Evolutionary conservation across 2,329 filamentous ascomycete genomes (phyloP).

Genomic region (Aspergillus amoenus): DNA sequence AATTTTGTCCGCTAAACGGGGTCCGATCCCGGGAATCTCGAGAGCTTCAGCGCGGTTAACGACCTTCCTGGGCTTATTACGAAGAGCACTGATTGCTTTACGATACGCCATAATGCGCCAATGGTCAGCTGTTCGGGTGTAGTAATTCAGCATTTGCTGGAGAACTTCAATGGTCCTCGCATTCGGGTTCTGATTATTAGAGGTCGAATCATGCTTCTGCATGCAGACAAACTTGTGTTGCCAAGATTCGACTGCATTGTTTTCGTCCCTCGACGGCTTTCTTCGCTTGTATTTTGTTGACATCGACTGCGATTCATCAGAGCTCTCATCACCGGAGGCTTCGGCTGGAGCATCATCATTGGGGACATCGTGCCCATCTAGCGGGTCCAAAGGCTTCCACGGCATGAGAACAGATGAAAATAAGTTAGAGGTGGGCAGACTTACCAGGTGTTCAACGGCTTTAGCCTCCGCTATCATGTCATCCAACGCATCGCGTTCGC

Average conservation of each 20-base stretch:
- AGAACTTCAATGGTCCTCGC: constrained; percentile 71
- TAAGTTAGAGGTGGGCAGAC: neutral
- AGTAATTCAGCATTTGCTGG: constrained; percentile 76
- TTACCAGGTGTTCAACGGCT: constrained; percentile 57
- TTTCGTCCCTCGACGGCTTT: constrained; percentile 2
- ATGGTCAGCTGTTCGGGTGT: constrained; percentile 69
- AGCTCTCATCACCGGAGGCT: constrained; percentile 14
- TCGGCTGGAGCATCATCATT: constrained; percentile 24
- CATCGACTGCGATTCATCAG: constrained; percentile 18
- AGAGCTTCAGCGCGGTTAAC: constrained; percentile 68
- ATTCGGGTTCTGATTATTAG: constrained; percentile 64
- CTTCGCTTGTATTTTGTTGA: constrained; percentile 15
- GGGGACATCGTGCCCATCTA: constrained; percentile 20
- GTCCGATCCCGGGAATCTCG: constrained; percentile 67
- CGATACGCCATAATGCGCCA: constrained; percentile 78
- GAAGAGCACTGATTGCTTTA: constrained; percentile 71
- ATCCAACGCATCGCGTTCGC: constrained; percentile 58
- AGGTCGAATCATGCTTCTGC: constrained; percentile 52
- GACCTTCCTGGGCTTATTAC: constrained; percentile 64
- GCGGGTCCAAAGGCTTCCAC: constrained; percentile 35
- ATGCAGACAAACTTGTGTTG: constrained; percentile 58
- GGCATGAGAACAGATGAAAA: neutral
- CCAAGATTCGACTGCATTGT: constrained; percentile 25
- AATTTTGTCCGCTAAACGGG: constrained; percentile 76
- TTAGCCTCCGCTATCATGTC: constrained; percentile 64